Evolutionary conservation across 2,329 filamentous ascomycete genomes (phyloP).

Genomic region (Fusarium sp.): DNA sequence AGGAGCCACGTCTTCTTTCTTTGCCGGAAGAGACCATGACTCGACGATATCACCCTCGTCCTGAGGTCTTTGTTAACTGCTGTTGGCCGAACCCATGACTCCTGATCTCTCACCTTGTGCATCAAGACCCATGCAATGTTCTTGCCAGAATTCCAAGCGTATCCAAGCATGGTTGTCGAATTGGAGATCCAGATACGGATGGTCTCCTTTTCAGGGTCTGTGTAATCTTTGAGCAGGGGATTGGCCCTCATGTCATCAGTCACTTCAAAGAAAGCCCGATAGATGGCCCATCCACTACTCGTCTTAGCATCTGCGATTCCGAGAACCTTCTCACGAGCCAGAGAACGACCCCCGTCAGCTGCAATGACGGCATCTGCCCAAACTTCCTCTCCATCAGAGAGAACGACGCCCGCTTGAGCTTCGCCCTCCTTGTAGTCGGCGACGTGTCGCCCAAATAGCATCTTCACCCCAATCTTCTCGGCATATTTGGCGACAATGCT

Average conservation of each 20-base stretch:
- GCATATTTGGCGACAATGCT: conserved; percentile 11
- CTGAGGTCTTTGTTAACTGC: too few relatives aligned
- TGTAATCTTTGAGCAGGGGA: conserved; percentile 12
- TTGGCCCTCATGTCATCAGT: conserved; percentile 7
- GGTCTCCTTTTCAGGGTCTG: conserved; percentile 3
- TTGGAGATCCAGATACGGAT: conserved; percentile 18
- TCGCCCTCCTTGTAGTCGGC: conserved; percentile 9
- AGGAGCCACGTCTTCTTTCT: conserved; percentile 11
- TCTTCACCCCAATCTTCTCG: conserved; percentile 12
- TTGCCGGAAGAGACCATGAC: conserved; percentile 16
- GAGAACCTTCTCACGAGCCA: conserved; percentile 12
- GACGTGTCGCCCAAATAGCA: conserved; percentile 6
- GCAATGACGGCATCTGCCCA: conserved; percentile 15
- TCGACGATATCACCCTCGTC: conserved; percentile 9
- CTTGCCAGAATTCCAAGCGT: background rate
- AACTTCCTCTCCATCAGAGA: background rate
- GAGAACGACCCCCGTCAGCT: conserved; percentile 10
- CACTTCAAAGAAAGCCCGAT: conserved; percentile 12
- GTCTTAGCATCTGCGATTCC: conserved; percentile 6
- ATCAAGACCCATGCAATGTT: conserved; percentile 20
- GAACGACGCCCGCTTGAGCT: background rate
- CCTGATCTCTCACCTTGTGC: conserved; percentile 14
- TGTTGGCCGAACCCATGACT: too few relatives aligned
- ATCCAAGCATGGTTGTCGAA: conserved; percentile 12
- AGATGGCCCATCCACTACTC: conserved; percentile 20